phyloP scores from a whole-genome alignment of 1,284 basidiomycete genomes.

The Athelia sp. region DNA sequence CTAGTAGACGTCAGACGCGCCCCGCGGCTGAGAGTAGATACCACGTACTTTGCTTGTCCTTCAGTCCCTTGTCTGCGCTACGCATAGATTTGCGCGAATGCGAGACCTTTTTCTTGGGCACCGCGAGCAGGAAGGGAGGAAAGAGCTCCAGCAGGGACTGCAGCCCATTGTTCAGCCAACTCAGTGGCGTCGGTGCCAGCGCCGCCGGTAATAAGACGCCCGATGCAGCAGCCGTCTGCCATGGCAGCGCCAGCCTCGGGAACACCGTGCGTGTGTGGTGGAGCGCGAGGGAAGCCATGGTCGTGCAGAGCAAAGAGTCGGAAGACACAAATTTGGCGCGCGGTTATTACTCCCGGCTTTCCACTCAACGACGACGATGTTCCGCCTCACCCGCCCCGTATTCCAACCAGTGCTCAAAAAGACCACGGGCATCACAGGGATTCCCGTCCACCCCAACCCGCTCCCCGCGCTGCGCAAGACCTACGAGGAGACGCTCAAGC shows the following conservation, averaged over 20 bases:
- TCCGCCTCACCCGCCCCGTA: slow-evolving; percentile 74
- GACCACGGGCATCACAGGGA: slow-evolving; percentile 77
- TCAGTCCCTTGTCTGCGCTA: slow-evolving; percentile 89
- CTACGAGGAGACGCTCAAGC: slow-evolving; percentile 77
- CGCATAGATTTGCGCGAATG: slow-evolving; percentile 96
- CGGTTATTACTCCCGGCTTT: neutral
- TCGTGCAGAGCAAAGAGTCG: slow-evolving; percentile 4
- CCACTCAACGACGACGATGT: slow-evolving; percentile 44
- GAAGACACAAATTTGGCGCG: neutral
- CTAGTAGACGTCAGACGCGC: too few species aligned
- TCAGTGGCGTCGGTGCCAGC: slow-evolving; percentile 26
- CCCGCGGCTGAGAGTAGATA: too few species aligned
- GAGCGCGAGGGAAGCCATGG: slow-evolving; percentile 38
- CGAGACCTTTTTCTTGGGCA: slow-evolving; percentile 92
- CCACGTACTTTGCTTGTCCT: slow-evolving; percentile 85
- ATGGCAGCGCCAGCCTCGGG: slow-evolving; percentile 33
- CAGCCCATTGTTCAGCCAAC: slow-evolving; percentile 32
- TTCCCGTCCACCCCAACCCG: slow-evolving; percentile 72
- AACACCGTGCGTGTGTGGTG: slow-evolving; percentile 27
- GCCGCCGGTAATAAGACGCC: slow-evolving; percentile 23
- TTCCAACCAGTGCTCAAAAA: slow-evolving; percentile 61
- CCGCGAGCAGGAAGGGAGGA: slow-evolving; percentile 85
- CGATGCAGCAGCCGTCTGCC: slow-evolving; percentile 24
- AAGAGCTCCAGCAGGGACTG: slow-evolving; percentile 76
- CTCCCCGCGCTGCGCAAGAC: slow-evolving; percentile 73